These are phyloP conservation scores for Mucor irregularis DNA, from an alignment of 371 early-diverging fungal genomes.

Conservation along the genomic window DNA sequence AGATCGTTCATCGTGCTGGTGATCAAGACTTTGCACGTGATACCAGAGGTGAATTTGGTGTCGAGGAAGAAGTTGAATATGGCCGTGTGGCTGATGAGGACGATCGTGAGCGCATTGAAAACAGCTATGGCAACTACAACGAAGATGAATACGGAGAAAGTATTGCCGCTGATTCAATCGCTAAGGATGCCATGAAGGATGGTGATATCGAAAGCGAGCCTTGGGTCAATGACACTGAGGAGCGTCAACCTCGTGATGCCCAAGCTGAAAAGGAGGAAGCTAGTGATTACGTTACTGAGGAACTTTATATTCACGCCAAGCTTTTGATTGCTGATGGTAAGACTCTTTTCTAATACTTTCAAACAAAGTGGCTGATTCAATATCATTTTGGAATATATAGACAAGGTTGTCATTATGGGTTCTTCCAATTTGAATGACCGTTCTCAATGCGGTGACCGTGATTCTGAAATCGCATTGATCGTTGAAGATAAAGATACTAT, in stretches of 20 bases:
- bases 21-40: slow-evolving; percentile 39
- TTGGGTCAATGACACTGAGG: slow-evolving; percentile 35
- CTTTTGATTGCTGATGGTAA: slow-evolving; percentile 88
- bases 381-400: slow-evolving; percentile 34
- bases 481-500: slow-evolving; percentile 77
- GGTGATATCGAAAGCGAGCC: slow-evolving; percentile 35
- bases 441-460: slow-evolving; percentile 87
- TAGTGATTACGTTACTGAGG: slow-evolving; percentile 74
- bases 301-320: slow-evolving; percentile 92
- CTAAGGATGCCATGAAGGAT: slow-evolving; percentile 36
- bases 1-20: slow-evolving; percentile 29
- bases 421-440: slow-evolving; percentile 95
- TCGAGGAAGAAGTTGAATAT: slow-evolving; percentile 35
- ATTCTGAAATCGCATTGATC: slow-evolving; percentile 88
- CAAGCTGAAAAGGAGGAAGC: slow-evolving; percentile 31
- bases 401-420: slow-evolving; percentile 81
- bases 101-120: not conserved
- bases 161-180: slow-evolving; percentile 38
- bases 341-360: not conserved
- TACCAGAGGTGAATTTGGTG: slow-evolving; percentile 26
- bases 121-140: too few species aligned
- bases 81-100: slow-evolving; percentile 28
- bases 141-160: slow-evolving; percentile 20
- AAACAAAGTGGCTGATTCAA: not conserved
- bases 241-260: slow-evolving; percentile 23